Percentiles rank a stretch among this genome's conserved stretches.
Conservation (phyloP, 345 rosid species). For the Raphanus raphanistrum region DNA sequence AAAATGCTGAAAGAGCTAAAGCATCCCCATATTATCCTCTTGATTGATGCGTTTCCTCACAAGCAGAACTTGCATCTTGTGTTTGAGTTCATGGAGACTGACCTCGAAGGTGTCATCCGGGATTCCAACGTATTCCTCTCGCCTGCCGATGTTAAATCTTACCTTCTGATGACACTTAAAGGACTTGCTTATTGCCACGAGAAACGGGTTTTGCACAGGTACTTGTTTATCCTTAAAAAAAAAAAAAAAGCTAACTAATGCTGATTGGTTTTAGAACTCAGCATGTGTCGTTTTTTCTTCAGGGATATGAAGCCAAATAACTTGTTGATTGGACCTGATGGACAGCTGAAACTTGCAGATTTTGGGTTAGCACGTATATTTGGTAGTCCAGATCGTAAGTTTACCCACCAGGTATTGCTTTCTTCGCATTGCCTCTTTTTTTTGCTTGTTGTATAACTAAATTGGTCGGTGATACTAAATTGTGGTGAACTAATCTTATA, state of each 20-base stretch:
- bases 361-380: not conserved
- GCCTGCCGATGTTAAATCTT: not conserved
- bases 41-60: not conserved
- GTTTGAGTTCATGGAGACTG: not conserved
- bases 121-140: not conserved
- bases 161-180: not conserved
- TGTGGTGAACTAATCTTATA: not conserved
- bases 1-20: not conserved
- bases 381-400: not conserved
- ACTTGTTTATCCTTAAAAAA: not conserved
- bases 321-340: not conserved
- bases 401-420: not conserved
- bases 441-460: not conserved
- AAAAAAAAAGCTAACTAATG: not conserved
- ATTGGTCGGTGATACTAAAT: not conserved
- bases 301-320: not conserved
- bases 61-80: not conserved
- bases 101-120: not conserved
- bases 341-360: not conserved
- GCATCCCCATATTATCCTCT: not conserved
- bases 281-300: not conserved
- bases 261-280: not conserved
- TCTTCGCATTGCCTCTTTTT: not conserved
- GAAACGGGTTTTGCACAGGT: not conserved
- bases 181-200: conserved; percentile 4